phyloP scores from a whole-genome alignment of 2,329 filamentous ascomycete genomes.

The Aspergillus cejpii region DNA sequence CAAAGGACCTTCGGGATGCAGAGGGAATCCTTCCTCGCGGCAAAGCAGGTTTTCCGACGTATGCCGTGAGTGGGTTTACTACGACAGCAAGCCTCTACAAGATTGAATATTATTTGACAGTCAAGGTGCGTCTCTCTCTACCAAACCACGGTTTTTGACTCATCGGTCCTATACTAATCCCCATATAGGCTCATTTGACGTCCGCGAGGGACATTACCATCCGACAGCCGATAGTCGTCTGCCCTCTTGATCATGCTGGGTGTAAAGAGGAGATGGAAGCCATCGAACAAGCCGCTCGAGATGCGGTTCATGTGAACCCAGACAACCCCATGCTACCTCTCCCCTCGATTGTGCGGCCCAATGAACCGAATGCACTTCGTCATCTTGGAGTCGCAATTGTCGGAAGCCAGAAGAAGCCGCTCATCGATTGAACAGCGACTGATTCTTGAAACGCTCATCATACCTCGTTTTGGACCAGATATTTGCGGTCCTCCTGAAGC shows the following conservation, averaged over 20 bases:
- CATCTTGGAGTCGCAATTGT: slow-evolving; percentile 58
- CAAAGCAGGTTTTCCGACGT: slow-evolving; percentile 81
- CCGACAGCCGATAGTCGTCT: slow-evolving; percentile 90
- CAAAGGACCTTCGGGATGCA: slow-evolving; percentile 76
- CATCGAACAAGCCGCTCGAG: slow-evolving; percentile 91
- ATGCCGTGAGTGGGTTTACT: slow-evolving; percentile 83
- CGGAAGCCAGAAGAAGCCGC: slow-evolving; percentile 54
- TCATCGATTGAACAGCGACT: slow-evolving; percentile 54
- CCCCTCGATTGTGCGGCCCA: slow-evolving; percentile 70
- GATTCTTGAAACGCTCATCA: slow-evolving; percentile 11
- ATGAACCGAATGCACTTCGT: slow-evolving; percentile 59
- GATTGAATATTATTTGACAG: slow-evolving; percentile 91
- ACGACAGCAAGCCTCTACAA: slow-evolving; percentile 93
- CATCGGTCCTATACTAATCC: slow-evolving; percentile 11
- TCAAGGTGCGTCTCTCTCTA: slow-evolving; percentile 60
- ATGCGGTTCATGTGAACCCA: slow-evolving; percentile 78
- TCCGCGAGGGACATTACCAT: slow-evolving; percentile 81
- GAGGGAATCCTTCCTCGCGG: slow-evolving; percentile 82
- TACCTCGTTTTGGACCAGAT: slow-evolving; percentile 4
- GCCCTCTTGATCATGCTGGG: slow-evolving; percentile 85
- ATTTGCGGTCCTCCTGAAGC: background rate
- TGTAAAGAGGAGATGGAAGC: slow-evolving; percentile 99
- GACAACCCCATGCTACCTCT: slow-evolving; percentile 92
- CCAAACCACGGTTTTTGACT: background rate
- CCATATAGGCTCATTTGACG: slow-evolving; percentile 69